Evolutionary conservation across 2,329 filamentous ascomycete genomes (phyloP).

Genomic region (Trichoderma sp.): DNA sequence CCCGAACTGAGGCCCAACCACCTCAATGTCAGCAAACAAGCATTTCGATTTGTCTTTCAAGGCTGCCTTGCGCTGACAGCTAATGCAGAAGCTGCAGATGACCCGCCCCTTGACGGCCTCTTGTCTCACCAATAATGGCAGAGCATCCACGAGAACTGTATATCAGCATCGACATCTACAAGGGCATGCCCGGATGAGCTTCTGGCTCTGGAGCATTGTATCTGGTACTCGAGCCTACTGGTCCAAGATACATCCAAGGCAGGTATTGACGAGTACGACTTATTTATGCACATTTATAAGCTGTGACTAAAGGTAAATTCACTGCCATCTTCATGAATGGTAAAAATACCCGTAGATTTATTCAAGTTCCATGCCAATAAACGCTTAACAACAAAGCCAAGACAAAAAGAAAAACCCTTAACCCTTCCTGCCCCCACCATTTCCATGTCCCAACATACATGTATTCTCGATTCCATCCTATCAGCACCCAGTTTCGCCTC

Average conservation of each 20-base stretch:
- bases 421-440: not conserved
- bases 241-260: not conserved
- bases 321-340: not conserved
- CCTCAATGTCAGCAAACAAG: not conserved
- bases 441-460: not conserved
- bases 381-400: not conserved
- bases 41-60: not conserved
- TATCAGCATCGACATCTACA: not conserved
- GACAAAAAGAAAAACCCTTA: not conserved
- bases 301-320: not conserved
- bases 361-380: not conserved
- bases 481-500: not conserved
- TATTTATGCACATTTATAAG: not conserved
- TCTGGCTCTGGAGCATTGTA: not conserved
- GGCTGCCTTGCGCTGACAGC: constrained; percentile 11
- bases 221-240: not conserved
- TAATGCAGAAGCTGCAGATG: constrained; percentile 8
- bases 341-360: not conserved
- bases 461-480: no score
- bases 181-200: not conserved
- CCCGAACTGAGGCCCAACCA: not conserved
- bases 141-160: not conserved
- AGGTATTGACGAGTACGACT: not conserved
- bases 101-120: not conserved
- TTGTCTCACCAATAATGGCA: not conserved